Percentiles rank a stretch among this genome's conserved stretches.
These are phyloP conservation scores for Echium plantagineum DNA, from an alignment of 257 asterid species.

Conservation along the genomic window DNA sequence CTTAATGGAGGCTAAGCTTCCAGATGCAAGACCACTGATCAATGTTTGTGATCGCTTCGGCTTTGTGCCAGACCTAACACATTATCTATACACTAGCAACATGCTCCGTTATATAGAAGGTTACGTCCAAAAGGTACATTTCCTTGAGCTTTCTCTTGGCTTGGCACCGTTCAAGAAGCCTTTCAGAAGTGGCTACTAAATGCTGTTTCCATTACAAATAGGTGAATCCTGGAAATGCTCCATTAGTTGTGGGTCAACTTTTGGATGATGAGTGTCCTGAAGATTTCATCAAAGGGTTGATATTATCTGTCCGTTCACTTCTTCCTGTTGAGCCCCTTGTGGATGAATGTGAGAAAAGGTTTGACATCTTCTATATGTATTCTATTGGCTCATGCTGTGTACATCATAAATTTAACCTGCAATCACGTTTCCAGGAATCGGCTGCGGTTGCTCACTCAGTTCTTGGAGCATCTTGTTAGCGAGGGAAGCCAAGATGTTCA, in stretches of 20 bases:
- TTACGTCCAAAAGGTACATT: conserved; percentile 87
- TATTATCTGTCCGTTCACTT: conserved; percentile 92
- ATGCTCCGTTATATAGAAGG: conserved; percentile 99
- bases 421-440: conserved; percentile 59
- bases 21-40: conserved; percentile 96
- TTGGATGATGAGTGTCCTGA: conserved; percentile 98
- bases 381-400: conserved; percentile 4
- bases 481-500: conserved; percentile 99
- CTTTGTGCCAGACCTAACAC: conserved; percentile 97
- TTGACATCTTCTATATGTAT: conserved; percentile 8
- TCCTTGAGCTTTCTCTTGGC: not conserved
- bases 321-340: conserved; percentile 99
- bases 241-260: conserved; percentile 96
- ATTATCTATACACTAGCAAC: conserved; percentile 80
- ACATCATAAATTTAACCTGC: conserved; percentile 11
- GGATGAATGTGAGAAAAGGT: conserved; percentile 99
- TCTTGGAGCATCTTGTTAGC: conserved; percentile 99
- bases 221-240: conserved; percentile 99
- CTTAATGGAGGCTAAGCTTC: conserved; percentile 97
- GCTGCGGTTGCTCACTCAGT: conserved; percentile 93
- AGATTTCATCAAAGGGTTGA: conserved; percentile 93
- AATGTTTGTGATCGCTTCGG: conserved; percentile 98
- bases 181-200: conserved; percentile 7
- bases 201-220: conserved; percentile 22
- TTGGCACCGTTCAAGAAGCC: not conserved